Base-by-base conservation (phyloP, 2,329 filamentous ascomycete genomes). In the Sporothrix brasiliensis region DNA sequence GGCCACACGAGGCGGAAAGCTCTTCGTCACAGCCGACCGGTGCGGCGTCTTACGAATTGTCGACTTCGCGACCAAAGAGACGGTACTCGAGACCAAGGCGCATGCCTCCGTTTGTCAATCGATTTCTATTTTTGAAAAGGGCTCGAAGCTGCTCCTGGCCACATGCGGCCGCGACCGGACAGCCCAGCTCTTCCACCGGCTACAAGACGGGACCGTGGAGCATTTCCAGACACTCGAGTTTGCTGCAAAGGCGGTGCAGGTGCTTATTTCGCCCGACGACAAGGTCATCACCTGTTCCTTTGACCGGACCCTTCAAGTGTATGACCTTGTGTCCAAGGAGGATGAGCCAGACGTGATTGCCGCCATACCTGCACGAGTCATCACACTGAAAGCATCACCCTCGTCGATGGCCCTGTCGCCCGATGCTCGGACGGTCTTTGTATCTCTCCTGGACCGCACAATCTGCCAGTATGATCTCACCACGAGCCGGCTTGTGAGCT, bases 201-300 rank as follows among this genome's bases (percentile, higher is more conserved):
- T 84, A 30, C 80, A 81, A 1, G 82, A 80, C 14, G 85, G 88
- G 2, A 80, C 80, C 2, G 91, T 96, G 79, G 87, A 91, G 71
- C 87, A 97, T 70, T 87, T 97, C 67, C 95, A 99, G 79, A 99
- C 95, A 0, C 87, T 98, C 70, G 94, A 99, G 75, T 97, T 98
- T 79, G 89, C 93, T 41, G 92, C 93, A 27, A 92, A 92, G 73
- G 94, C 99, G 21, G 90, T 87, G 69, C 89, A 90, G 77, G 85
- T 84, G 39, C 81, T 97, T 39, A 84, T 94, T 10, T 93, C 96
- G 71, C 87, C 91, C 2, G 86, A 90, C 54, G 87, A 93, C 77
- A 89, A 86, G 73, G 81, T 98, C 58, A 85, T 98, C 24, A 97
- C 95, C 0, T 94, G 91, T 76, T 97, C 94, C 1, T 85, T 93